Conservation (phyloP, 495 filamentous ascomycete species). For the Zalerion maritima region DNA sequence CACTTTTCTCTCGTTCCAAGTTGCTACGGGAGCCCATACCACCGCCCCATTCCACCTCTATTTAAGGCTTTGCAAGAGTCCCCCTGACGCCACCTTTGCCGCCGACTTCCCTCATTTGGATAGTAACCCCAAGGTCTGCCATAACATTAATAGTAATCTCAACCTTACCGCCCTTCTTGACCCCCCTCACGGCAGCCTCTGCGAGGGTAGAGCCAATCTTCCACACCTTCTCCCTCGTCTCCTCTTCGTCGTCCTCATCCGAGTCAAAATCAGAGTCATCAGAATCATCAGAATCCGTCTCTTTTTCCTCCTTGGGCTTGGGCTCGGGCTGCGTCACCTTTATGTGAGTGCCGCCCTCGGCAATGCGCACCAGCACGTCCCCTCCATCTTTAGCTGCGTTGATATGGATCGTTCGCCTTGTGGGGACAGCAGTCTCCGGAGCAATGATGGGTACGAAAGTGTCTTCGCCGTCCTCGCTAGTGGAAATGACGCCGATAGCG, state of each 20-base stretch:
- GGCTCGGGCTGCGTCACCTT: constrained; percentile 76
- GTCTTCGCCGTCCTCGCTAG: constrained; percentile 43
- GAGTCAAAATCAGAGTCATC: constrained; percentile 53
- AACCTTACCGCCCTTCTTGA: constrained; percentile 80
- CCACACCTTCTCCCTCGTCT: constrained; percentile 82
- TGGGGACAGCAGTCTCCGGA: constrained; percentile 80
- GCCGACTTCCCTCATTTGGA: constrained; percentile 74
- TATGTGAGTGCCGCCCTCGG: constrained; percentile 77
- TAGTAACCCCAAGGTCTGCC: constrained; percentile 57
- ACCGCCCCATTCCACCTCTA: too few relatives aligned
- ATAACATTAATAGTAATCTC: constrained; percentile 83
- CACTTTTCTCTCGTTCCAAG: too few relatives aligned
- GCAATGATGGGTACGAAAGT: constrained; percentile 65
- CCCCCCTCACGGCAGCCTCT: constrained; percentile 66
- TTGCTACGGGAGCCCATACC: too few relatives aligned
- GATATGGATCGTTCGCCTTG: constrained; percentile 67
- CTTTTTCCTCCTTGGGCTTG: constrained; percentile 53
- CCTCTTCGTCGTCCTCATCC: constrained; percentile 74
- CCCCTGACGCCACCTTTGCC: constrained; percentile 75
- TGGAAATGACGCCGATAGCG: constrained; percentile 74
- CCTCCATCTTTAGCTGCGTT: constrained; percentile 60
- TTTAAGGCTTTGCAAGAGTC: too few relatives aligned
- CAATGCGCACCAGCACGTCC: constrained; percentile 71
- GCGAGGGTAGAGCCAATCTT: constrained; percentile 73
- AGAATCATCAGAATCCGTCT: constrained; percentile 37